Conservation (phyloP, 108 stramenopile genomes). For the Discostella pseudostelligera region DNA sequence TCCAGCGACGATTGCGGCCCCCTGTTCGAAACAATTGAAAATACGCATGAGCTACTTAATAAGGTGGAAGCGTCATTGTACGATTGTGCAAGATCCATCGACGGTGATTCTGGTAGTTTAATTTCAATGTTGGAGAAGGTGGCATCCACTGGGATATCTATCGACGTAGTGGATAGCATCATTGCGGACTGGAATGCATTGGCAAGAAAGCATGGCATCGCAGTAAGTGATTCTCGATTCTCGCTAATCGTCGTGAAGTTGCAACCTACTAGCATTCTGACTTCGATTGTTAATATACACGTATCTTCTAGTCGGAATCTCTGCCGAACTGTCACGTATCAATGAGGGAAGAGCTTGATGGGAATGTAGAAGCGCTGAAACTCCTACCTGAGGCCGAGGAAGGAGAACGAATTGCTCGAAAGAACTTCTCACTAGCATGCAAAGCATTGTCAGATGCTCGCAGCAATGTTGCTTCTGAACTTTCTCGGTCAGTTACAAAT, state of each 20-base stretch:
- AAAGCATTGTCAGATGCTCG: constrained; percentile 50
- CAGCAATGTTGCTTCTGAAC: constrained; percentile 35
- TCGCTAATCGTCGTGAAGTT: neutral
- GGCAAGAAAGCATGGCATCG: constrained; percentile 77
- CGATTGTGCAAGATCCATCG: constrained; percentile 57
- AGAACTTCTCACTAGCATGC: constrained; percentile 46
- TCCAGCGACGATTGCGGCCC: constrained; percentile 31
- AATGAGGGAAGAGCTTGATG: constrained; percentile 68
- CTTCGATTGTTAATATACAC: too few species aligned
- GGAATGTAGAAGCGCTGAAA: constrained; percentile 58
- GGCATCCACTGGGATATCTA: constrained; percentile 41
- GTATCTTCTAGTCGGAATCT: constrained; percentile 26
- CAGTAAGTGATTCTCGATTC: constrained; percentile 11
- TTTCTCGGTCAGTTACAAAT: constrained; percentile 57
- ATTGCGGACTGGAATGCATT: constrained; percentile 79
- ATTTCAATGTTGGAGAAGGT: constrained; percentile 47
- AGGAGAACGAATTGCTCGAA: constrained; percentile 52
- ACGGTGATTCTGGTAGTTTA: constrained; percentile 56
- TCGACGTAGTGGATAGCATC: constrained; percentile 61
- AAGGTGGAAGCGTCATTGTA: constrained; percentile 54
- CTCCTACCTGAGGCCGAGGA: constrained; percentile 58
- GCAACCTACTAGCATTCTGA: too few species aligned
- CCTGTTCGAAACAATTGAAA: constrained; percentile 54
- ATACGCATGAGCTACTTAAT: constrained; percentile 72
- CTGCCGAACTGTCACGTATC: constrained; percentile 66